Evolutionary conservation across 2,329 filamentous ascomycete species (phyloP), one percentile per base, ranked within the genome.

Genomic region (Talaromyces sp.): DNA sequence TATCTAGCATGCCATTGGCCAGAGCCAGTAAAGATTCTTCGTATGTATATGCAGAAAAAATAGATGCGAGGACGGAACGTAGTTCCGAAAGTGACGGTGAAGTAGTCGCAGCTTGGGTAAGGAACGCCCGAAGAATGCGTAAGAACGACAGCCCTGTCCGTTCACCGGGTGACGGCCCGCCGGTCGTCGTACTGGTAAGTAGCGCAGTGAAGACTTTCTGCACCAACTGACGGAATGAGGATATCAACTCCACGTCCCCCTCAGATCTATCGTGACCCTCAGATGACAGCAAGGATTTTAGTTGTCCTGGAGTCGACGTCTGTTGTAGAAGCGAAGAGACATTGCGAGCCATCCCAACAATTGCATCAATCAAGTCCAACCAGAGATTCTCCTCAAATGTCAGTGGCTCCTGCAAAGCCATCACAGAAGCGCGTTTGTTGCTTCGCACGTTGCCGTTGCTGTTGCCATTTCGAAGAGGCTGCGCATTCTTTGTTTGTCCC

Each of bases 1-100:
- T 89, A 68, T 96, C 93, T 0, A 99, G 83, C 64, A 99, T 87
- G 3, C 90, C 86, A 74, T 94, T 96, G 0, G 95, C 92, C 3
- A 99, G 86, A 1, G 86, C 84, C 22, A 99, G 84, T 17, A 99
- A 91, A 0, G 91, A 93, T 75, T 94, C 91, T 77, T 99, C 95
- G 74, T 98, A 97, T 0, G 93, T 90, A 75, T 99, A 99, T 0
- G 95, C 94, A 0, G 94, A 89, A 79, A 99, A 98, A 63, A 99
- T 94, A 13, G 93, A 95, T 0, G 87, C 83, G 1, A 99, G 85
- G 0, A 98, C 93, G 7, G 87, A 86, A 52, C 95, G 90, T 3
- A 99, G 84, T 74, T 98, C 93, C 1, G 92, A 89, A 1, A 99
- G 83, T 13, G 91, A 96, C 0, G 95, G 93, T 0, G 93, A 96